Evolutionary conservation across 163 green algal genomes (phyloP).

Genomic region (Scenedesmus sp.): DNA sequence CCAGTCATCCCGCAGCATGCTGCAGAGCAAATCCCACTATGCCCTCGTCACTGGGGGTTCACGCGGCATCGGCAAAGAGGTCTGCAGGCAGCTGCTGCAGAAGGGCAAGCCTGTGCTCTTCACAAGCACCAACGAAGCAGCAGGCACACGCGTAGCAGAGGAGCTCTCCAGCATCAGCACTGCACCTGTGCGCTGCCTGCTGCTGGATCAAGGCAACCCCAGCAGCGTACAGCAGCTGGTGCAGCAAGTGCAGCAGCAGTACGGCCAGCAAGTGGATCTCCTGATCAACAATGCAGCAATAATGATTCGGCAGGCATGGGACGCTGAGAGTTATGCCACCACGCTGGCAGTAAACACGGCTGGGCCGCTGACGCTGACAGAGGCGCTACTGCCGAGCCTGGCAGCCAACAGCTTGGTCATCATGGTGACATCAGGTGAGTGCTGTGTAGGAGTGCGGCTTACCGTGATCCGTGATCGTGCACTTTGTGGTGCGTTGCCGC

Average conservation of each 20-base stretch:
- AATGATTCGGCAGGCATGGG: neutral
- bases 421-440: constrained; percentile 4
- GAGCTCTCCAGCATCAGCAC: neutral
- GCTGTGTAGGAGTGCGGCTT: too few species aligned
- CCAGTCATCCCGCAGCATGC: neutral
- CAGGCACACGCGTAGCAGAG: neutral
- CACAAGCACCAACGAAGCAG: neutral
- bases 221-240: constrained; percentile 3
- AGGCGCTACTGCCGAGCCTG: neutral
- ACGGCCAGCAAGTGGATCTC: constrained; percentile 3
- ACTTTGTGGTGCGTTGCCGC: neutral
- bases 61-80: neutral
- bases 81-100: neutral
- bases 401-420: neutral
- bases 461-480: too few species aligned
- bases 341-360: neutral
- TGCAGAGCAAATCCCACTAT: neutral
- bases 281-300: constrained; percentile 18
- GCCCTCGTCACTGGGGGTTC: neutral
- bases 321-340: neutral
- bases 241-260: neutral
- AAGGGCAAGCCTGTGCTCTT: neutral
- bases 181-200: neutral
- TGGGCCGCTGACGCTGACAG: neutral
- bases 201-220: neutral